These are phyloP conservation scores for Boechera stricta DNA, from an alignment of 345 rosid genomes.

Conservation along the genomic window DNA sequence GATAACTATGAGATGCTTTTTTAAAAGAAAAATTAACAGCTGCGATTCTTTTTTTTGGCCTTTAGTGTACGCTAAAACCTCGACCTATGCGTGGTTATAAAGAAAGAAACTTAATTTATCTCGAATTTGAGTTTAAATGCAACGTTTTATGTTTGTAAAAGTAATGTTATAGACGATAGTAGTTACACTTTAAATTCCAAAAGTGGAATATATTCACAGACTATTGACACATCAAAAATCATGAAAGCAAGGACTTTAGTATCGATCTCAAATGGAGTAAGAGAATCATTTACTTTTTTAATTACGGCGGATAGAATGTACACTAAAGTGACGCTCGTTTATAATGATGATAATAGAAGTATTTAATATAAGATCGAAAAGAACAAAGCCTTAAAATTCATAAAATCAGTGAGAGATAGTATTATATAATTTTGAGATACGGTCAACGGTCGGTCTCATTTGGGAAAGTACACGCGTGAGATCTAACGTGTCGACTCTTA, in stretches of 20 bases:
- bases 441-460: constrained; percentile 34
- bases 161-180: not conserved
- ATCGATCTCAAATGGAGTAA: constrained; percentile 7
- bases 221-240: not conserved
- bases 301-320: not conserved
- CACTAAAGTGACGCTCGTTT: not conserved
- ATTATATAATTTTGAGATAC: not conserved
- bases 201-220: not conserved
- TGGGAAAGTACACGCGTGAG: constrained; percentile 33
- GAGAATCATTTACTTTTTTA: not conserved
- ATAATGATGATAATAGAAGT: not conserved
- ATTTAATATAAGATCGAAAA: not conserved
- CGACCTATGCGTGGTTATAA: not conserved
- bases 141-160: not conserved
- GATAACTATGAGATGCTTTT: constrained; percentile 12
- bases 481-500: constrained; percentile 37
- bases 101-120: not conserved
- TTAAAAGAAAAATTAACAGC: not conserved
- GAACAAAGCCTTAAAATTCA: not conserved
- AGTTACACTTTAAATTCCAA: not conserved
- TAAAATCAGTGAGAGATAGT: not conserved
- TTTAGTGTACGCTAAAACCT: not conserved
- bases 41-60: not conserved
- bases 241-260: not conserved
- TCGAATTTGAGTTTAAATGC: not conserved